Percentiles rank a stretch among this genome's conserved stretches.
Evolutionary conservation across 2,329 filamentous ascomycete species (phyloP).

Genomic region (Trichoderma guizhouense): DNA sequence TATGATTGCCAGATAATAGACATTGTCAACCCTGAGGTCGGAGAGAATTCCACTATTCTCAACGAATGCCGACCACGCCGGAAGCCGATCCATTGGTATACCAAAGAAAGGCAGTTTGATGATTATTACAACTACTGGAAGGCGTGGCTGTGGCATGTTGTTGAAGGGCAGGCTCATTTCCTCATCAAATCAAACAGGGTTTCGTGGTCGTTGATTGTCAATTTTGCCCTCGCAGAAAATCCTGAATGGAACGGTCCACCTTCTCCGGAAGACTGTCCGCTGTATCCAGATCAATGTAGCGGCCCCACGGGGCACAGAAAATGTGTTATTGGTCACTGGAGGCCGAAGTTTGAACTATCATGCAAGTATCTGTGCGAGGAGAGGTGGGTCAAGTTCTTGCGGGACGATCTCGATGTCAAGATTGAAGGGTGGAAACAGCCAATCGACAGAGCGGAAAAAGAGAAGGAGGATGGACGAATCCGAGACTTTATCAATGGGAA

Average conservation of each 20-base stretch:
- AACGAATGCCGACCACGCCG: constrained; percentile 4
- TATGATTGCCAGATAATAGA: constrained; percentile 13
- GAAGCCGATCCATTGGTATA: background rate
- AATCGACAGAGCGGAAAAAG: background rate
- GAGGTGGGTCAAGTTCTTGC: background rate
- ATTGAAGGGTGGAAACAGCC: background rate
- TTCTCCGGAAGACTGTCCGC: background rate
- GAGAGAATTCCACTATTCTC: constrained; percentile 8
- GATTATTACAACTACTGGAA: constrained; percentile 3
- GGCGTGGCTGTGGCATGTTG: constrained; percentile 13
- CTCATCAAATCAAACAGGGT: background rate
- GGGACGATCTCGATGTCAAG: background rate
- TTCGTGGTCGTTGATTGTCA: constrained; percentile 14
- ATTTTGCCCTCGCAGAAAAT: background rate
- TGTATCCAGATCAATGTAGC: background rate
- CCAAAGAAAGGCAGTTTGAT: background rate
- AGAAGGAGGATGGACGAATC: background rate
- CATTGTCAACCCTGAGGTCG: background rate
- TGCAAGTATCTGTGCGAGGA: constrained; percentile 16
- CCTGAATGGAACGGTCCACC: background rate
- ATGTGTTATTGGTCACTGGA: constrained; percentile 13
- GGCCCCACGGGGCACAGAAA: background rate
- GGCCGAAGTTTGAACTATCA: background rate
- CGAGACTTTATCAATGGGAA: background rate
- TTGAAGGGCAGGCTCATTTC: background rate